These are phyloP conservation scores for Brasilioporus rufonigricans DNA, from an alignment of 768 basidiomycete genomes.

Conservation along the genomic window DNA sequence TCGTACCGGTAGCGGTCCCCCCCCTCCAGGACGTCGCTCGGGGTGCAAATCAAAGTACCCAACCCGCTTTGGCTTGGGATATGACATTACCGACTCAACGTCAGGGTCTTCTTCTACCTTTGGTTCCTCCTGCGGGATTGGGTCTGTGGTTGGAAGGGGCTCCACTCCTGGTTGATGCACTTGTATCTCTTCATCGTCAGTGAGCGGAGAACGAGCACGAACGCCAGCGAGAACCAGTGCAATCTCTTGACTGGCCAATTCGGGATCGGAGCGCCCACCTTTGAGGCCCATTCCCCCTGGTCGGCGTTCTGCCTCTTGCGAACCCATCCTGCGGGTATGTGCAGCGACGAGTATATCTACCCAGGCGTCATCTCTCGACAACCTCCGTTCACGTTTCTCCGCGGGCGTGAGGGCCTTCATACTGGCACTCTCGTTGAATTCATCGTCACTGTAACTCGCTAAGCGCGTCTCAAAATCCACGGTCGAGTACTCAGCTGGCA, in stretches of 20 bases:
- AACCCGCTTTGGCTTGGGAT: slow-evolving; percentile 38
- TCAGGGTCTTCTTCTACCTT: slow-evolving; percentile 44
- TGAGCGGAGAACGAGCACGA: slow-evolving; percentile 33
- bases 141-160: background rate
- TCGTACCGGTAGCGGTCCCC: slow-evolving; percentile 20
- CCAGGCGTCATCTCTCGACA: slow-evolving; percentile 73
- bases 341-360: slow-evolving; percentile 80
- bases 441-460: slow-evolving; percentile 57
- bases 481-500: slow-evolving; percentile 74
- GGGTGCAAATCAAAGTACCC: slow-evolving; percentile 83
- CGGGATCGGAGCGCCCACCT: slow-evolving; percentile 55
- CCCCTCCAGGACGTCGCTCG: slow-evolving; percentile 50
- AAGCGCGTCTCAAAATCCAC: slow-evolving; percentile 84
- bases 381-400: slow-evolving; percentile 40
- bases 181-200: slow-evolving; percentile 41
- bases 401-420: slow-evolving; percentile 40
- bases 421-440: slow-evolving; percentile 41
- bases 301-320: slow-evolving; percentile 49
- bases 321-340: slow-evolving; percentile 48
- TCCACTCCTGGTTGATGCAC: slow-evolving; percentile 20
- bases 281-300: slow-evolving; percentile 31
- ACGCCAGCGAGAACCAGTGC: slow-evolving; percentile 67
- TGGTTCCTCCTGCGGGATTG: slow-evolving; percentile 34
- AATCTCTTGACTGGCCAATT: slow-evolving; percentile 69
- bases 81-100: slow-evolving; percentile 40